phyloP scores from a whole-genome alignment of 1,284 basidiomycete genomes.

The Leccinum ponderosum region DNA sequence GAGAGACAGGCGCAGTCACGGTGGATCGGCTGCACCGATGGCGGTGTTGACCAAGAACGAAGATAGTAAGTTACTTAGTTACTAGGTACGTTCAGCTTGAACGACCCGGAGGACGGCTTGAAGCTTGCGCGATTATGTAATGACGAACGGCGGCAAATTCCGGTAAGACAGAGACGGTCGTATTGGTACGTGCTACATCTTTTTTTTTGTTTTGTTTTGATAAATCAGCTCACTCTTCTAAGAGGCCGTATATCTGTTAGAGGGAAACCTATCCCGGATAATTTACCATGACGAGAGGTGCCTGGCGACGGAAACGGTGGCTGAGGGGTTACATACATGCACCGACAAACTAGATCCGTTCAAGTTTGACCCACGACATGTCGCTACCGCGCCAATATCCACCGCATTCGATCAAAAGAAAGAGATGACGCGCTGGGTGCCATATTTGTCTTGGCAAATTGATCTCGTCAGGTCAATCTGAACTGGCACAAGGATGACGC shows the following conservation, averaged over 20 bases:
- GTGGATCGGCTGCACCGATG: too few relatives aligned
- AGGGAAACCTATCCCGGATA: constrained; percentile 97
- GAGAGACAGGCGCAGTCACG: too few relatives aligned
- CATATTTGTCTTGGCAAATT: constrained; percentile 97
- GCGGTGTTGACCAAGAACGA: too few relatives aligned
- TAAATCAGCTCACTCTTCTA: too few relatives aligned
- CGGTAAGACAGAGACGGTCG: too few relatives aligned
- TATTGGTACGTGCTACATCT: too few relatives aligned
- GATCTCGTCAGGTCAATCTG: constrained; percentile 99
- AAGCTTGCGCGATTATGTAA: too few relatives aligned
- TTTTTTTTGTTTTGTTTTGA: too few relatives aligned
- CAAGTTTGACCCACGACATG: constrained; percentile 96
- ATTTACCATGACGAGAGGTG: constrained; percentile 99
- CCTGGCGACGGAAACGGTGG: constrained; percentile 96
- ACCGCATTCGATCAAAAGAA: constrained; percentile 95
- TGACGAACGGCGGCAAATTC: too few relatives aligned
- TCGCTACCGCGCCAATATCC: constrained; percentile 96
- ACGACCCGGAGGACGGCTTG: too few relatives aligned
- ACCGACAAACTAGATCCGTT: constrained; percentile 98
- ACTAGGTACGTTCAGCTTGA: too few relatives aligned
- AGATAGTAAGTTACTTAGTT: too few relatives aligned
- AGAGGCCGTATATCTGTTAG: constrained; percentile 72
- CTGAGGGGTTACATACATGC: constrained; percentile 96
- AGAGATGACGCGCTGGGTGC: constrained; percentile 97
- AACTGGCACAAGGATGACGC: constrained; percentile 89